Evolutionary conservation across 2,329 filamentous ascomycete genomes (phyloP).

Genomic region (Trichoderma sp.): DNA sequence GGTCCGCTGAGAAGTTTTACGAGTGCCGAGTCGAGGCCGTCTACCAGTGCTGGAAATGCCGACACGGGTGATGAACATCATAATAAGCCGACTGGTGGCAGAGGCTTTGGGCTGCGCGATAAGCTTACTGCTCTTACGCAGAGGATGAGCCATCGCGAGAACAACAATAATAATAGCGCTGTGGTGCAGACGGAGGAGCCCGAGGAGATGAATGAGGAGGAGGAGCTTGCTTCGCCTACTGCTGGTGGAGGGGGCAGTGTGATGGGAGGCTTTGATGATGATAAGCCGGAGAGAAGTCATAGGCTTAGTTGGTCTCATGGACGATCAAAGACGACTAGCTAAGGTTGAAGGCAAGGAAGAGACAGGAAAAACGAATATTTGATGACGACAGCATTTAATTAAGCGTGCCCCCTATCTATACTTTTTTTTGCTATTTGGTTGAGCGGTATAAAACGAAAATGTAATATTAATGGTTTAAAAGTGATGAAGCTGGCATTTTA

Average conservation of each 20-base stretch:
- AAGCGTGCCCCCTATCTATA: background rate
- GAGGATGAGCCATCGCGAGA: constrained; percentile 36
- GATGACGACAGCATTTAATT: background rate
- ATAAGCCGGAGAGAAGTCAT: background rate
- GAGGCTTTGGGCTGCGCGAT: constrained; percentile 43
- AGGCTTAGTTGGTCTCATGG: constrained; percentile 27
- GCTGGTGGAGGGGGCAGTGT: background rate
- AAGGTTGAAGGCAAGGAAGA: background rate
- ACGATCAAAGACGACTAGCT: constrained; percentile 19
- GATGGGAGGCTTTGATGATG: background rate
- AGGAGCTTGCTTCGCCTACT: constrained; percentile 1
- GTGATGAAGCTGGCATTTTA: background rate
- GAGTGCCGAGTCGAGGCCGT: constrained; percentile 36
- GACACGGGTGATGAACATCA: constrained; percentile 33
- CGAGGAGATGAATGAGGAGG: constrained; percentile 19
- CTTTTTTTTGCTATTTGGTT: background rate
- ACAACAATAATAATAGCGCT: background rate
- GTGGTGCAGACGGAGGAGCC: constrained; percentile 10
- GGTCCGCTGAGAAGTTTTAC: constrained; percentile 29
- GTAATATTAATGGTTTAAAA: constrained; percentile 11
- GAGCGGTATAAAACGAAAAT: constrained; percentile 1
- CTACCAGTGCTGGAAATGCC: constrained; percentile 40
- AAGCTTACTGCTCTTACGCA: constrained; percentile 44
- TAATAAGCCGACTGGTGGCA: constrained; percentile 34
- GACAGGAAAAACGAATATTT: background rate